Conservation (phyloP, 352 stramenopile species). For the Globisporangium acanthophoron region DNA sequence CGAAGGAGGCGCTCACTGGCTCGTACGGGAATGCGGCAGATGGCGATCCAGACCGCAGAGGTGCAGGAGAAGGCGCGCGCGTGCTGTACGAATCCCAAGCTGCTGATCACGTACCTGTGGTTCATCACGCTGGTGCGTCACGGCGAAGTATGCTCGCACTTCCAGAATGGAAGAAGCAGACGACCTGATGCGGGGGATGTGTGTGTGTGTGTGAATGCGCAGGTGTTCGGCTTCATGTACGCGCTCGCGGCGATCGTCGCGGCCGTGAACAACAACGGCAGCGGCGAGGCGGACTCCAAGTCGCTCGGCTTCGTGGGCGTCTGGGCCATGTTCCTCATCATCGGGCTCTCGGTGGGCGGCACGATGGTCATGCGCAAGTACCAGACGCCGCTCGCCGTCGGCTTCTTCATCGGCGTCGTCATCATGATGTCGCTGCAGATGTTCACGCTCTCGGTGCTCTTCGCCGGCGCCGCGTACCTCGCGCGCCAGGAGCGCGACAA, state of each 20-base stretch:
- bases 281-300: conserved; percentile 62
- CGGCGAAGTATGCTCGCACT: no score
- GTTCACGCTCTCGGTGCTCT: conserved; percentile 79
- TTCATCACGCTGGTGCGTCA: conserved; percentile 58
- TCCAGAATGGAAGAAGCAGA: no score
- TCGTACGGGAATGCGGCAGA: conserved; percentile 17
- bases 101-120: conserved; percentile 84
- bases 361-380: conserved; percentile 90
- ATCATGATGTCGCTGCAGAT: conserved; percentile 89
- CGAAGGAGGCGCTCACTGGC: background rate
- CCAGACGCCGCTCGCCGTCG: conserved; percentile 78
- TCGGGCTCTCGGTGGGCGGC: conserved; percentile 73
- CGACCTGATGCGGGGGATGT: background rate
- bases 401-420: conserved; percentile 88
- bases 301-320: conserved; percentile 78
- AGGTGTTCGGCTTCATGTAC: conserved; percentile 85
- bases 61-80: conserved; percentile 51
- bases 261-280: conserved; percentile 71
- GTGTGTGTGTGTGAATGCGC: background rate
- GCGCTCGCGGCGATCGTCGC: conserved; percentile 79
- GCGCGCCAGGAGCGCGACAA: conserved; percentile 59
- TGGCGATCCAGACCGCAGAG: conserved; percentile 51
- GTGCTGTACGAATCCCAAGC: conserved; percentile 76
- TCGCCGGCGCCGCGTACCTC: conserved; percentile 64
- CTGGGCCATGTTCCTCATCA: conserved; percentile 80